These are phyloP conservation scores for Nicotiana tomentosiformis DNA, from an alignment of 257 asterid species.

Conservation along the genomic window DNA sequence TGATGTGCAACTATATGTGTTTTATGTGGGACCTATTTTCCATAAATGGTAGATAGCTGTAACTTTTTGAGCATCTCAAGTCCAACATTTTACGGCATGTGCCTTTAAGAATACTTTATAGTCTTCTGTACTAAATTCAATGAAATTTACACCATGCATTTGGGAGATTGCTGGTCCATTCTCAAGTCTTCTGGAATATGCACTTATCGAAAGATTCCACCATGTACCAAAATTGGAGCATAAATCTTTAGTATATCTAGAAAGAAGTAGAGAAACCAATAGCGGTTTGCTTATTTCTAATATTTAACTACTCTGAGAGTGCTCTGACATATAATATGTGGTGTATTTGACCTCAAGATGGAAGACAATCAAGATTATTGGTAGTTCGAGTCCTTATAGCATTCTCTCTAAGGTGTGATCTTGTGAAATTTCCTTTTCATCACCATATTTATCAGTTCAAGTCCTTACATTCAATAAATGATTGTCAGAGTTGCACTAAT, in stretches of 20 bases:
- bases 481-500: neutral
- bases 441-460: neutral
- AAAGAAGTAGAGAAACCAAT: neutral
- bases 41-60: neutral
- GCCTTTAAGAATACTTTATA: neutral
- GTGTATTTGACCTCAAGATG: conserved; percentile 2
- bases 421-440: neutral
- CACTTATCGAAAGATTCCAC: neutral
- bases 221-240: neutral
- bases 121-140: neutral
- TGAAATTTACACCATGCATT: neutral
- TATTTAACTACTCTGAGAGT: neutral
- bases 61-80: neutral
- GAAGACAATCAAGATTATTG: neutral
- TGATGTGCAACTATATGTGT: neutral
- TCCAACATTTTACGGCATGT: neutral
- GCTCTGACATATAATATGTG: neutral
- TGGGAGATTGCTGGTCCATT: conserved; percentile 1
- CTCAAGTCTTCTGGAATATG: neutral
- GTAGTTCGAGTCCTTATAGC: neutral
- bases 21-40: neutral
- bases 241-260: neutral
- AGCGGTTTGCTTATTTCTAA: neutral
- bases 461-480: neutral
- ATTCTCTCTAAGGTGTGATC: neutral